A percentile compares a stretch with the other conserved stretches of the same genome.
phyloP scores from a whole-genome alignment of 225 moss, liverwort and hornwort genomes.

The Polytrichum formosum region DNA sequence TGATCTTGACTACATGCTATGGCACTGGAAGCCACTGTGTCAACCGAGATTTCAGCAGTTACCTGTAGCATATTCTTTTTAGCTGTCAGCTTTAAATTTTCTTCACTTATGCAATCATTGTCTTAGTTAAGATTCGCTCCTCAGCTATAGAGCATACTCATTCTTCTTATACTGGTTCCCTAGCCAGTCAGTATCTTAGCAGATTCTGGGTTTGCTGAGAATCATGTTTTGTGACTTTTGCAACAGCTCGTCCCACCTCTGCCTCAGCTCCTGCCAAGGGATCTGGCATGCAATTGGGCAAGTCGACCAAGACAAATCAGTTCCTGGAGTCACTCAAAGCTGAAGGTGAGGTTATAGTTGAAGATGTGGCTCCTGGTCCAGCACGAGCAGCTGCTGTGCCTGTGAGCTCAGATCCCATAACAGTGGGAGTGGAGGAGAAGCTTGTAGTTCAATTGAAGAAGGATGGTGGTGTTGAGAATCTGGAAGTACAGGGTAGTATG shows the following conservation, averaged over 20 bases:
- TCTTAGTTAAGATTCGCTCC: too few relatives aligned
- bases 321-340: conserved; percentile 93
- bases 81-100: too few relatives aligned
- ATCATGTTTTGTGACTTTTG: not conserved
- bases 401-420: conserved; percentile 67
- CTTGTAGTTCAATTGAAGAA: conserved; percentile 76
- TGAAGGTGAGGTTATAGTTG: conserved; percentile 93
- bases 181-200: too few relatives aligned
- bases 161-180: too few relatives aligned
- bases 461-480: conserved; percentile 91
- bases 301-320: conserved; percentile 95
- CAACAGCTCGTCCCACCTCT: conserved; percentile 55
- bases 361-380: conserved; percentile 78
- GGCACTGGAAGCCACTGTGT: too few relatives aligned
- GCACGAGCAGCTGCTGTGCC: conserved; percentile 47
- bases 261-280: conserved; percentile 71
- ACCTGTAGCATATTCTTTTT: too few relatives aligned
- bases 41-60: too few relatives aligned
- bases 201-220: too few relatives aligned
- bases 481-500: conserved; percentile 93
- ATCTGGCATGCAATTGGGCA: conserved; percentile 94
- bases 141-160: too few relatives aligned
- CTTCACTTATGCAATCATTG: too few relatives aligned
- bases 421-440: conserved; percentile 82
- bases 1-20: not conserved